phyloP scores from a whole-genome alignment of 176 grass and related monocot species.

The Juncus effusus region DNA sequence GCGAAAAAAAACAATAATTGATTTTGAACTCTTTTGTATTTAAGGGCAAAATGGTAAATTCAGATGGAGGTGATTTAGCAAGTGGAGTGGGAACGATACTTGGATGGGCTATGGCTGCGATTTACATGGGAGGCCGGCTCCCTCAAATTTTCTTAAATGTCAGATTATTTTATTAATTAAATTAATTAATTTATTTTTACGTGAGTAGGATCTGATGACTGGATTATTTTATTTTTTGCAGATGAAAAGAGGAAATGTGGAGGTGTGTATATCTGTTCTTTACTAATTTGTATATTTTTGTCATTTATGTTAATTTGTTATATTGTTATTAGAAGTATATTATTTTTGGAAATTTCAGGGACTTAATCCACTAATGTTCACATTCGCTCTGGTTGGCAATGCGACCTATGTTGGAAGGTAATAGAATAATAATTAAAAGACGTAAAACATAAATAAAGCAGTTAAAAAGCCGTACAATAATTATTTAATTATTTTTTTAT shows the following conservation, averaged over 20 bases:
- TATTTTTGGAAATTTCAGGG: slow-evolving; percentile 46
- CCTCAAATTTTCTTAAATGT: slow-evolving; percentile 96
- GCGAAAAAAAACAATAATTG: neutral
- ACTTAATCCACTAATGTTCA: slow-evolving; percentile 89
- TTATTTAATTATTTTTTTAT: slow-evolving; percentile 9
- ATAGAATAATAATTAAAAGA: slow-evolving; percentile 1
- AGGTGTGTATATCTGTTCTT: slow-evolving; percentile 57
- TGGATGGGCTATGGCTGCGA: slow-evolving; percentile 89
- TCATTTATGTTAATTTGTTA: neutral
- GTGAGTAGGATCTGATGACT: slow-evolving; percentile 1
- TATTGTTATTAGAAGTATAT: neutral
- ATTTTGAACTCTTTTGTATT: slow-evolving; percentile 6
- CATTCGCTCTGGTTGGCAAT: slow-evolving; percentile 88
- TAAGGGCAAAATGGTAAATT: slow-evolving; percentile 24
- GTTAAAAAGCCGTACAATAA: neutral
- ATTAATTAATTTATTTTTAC: neutral
- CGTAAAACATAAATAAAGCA: neutral
- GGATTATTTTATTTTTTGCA: slow-evolving; percentile 39
- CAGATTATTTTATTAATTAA: slow-evolving; percentile 21
- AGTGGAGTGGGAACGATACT: slow-evolving; percentile 74
- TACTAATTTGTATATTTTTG: slow-evolving; percentile 14
- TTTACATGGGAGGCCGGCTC: slow-evolving; percentile 91
- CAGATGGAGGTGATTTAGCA: slow-evolving; percentile 29
- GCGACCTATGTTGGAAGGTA: slow-evolving; percentile 93
- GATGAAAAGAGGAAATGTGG: slow-evolving; percentile 81